Evolutionary conservation across 345 rosid species (phyloP).

Genomic region (Citrus australasica): DNA sequence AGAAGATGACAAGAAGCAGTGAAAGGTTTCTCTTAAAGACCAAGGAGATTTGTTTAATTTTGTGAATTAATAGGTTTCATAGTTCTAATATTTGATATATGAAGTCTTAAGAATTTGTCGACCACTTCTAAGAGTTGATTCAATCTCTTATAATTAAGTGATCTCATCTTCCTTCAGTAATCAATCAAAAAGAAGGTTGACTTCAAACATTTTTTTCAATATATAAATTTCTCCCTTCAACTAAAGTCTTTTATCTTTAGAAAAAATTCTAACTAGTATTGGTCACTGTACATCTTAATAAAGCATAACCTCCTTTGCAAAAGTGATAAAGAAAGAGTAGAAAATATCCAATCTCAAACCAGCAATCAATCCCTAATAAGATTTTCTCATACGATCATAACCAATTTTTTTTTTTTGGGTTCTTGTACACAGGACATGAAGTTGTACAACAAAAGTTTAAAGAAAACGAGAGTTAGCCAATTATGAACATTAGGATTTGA

Average conservation of each 20-base stretch:
- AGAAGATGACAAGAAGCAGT: background rate
- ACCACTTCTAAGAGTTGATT: background rate
- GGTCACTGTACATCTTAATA: background rate
- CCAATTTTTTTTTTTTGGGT: too few species aligned
- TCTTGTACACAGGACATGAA: too few species aligned
- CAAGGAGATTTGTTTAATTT: background rate
- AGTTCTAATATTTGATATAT: background rate
- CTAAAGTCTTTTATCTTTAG: background rate
- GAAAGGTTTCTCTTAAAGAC: background rate
- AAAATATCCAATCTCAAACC: background rate
- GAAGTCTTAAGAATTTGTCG: background rate
- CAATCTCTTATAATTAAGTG: too few species aligned
- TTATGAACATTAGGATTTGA: background rate
- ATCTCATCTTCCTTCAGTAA: too few species aligned
- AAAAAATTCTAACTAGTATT: background rate
- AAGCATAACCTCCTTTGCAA: background rate
- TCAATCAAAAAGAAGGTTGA: too few species aligned
- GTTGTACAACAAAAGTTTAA: too few species aligned
- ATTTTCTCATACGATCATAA: too few species aligned
- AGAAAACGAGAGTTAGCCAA: background rate
- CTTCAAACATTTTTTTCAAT: background rate
- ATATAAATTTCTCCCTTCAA: background rate
- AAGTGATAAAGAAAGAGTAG: background rate
- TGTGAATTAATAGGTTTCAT: background rate
- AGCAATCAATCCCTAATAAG: background rate